Base-by-base conservation (phyloP, 2,329 filamentous ascomycete genomes). In the Trichoderma pleuroti region DNA sequence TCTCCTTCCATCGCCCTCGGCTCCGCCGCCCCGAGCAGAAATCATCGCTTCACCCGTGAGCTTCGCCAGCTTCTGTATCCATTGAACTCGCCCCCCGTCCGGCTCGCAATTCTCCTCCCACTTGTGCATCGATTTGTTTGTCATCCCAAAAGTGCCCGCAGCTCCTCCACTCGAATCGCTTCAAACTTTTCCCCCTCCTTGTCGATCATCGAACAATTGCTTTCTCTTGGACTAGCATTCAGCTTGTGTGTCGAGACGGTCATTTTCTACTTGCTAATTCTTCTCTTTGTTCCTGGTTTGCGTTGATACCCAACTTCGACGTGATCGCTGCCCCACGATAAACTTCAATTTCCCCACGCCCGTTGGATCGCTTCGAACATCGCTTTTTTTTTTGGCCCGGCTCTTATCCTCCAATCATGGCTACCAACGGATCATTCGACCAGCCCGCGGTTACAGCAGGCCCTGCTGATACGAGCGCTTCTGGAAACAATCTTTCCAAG, bases 401-500 rank as follows among this genome's bases (percentile, higher is more conserved):
- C 68, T 65, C 72, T 30, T 10, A 68, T 68, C 59, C 71, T 73
- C 70, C 72, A 76, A 78, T 71, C 75, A 88, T 88, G 86, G 84
- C 86, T 78, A 86, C 86, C 78, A 88, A 87, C 86, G 86, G 86
- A 80, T 86, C 81, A 78, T 80, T 83, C 77, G 82, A 84, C 72
- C 82, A 83, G 76, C 79, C 79, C 73, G 76, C 78, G 71, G 76
- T 78, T 65, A 76, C 82, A 71, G 76, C 80, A 71, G 75, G 79
- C 67, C 72, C 80, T 62, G 76, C 77, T 72, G 80, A 80, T 70
- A 76, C 79, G 72, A 76, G 80, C 57, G 74, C 77, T 72, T 62
- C 71, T 30, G 76, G 77, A 73, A 83, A 79, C 78, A 85, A 87
- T 76, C 83, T 89, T 52, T 85, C 86, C 77, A 98, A 97, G 86